Percentiles rank a stretch among this genome's conserved stretches.
phyloP scores from a whole-genome alignment of 768 basidiomycete genomes.

The Epithele typhae region DNA sequence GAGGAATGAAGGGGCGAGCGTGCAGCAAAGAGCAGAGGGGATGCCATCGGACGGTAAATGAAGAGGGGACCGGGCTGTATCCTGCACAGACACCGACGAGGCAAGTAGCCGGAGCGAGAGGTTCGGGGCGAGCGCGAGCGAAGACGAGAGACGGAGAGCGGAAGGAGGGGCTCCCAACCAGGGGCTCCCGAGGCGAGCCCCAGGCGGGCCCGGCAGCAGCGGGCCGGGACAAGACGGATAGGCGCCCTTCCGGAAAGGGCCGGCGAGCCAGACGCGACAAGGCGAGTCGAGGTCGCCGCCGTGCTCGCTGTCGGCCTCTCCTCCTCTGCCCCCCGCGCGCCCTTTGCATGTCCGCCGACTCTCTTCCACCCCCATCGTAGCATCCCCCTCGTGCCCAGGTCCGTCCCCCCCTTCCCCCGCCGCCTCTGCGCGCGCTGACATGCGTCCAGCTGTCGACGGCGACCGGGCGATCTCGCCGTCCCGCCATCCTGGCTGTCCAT shows the following conservation, averaged over 20 bases:
- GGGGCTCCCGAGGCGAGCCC: too few species aligned
- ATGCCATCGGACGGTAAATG: too few species aligned
- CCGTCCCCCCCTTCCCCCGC: not conserved
- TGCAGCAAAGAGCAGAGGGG: too few species aligned
- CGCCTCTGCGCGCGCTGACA: slow-evolving; percentile 4
- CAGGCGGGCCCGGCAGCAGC: too few species aligned
- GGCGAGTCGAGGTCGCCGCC: slow-evolving; percentile 16
- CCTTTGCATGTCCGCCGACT: slow-evolving; percentile 15
- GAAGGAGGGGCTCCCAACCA: too few species aligned
- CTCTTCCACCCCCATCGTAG: slow-evolving; percentile 12
- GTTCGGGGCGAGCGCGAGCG: too few species aligned
- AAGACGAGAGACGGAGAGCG: too few species aligned
- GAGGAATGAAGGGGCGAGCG: too few species aligned
- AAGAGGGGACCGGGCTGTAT: too few species aligned
- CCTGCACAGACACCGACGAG: too few species aligned
- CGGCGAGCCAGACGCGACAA: slow-evolving; percentile 13
- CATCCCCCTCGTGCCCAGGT: slow-evolving; percentile 17
- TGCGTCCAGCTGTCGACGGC: slow-evolving; percentile 28
- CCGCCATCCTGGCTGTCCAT: slow-evolving; percentile 57
- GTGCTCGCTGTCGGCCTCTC: slow-evolving; percentile 7
- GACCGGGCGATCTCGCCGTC: slow-evolving; percentile 32
- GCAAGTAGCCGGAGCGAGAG: too few species aligned
- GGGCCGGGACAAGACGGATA: too few species aligned
- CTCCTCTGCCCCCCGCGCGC: slow-evolving; percentile 3
- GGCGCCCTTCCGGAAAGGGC: not conserved